Evolutionary conservation across 495 filamentous ascomycete genomes (phyloP).

Genomic region (Podospora australis): DNA sequence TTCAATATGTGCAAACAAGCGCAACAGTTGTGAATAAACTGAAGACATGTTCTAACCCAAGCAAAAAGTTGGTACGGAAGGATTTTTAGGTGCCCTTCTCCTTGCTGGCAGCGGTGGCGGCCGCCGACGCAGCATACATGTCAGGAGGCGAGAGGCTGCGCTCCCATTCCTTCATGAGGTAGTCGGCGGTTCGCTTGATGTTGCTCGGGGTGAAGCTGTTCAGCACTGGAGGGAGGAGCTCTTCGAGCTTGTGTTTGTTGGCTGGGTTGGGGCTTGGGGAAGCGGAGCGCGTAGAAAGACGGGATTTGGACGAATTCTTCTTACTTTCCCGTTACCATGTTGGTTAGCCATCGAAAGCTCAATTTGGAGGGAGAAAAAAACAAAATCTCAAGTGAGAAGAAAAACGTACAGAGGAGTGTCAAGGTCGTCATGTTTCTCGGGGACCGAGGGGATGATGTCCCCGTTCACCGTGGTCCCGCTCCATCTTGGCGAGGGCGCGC

Average conservation of each 20-base stretch:
- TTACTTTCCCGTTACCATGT: constrained; percentile 8
- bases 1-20: no score
- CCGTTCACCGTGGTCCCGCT: constrained; percentile 44
- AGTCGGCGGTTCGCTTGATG: constrained; percentile 61
- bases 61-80: no score
- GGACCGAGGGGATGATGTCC: constrained; percentile 34
- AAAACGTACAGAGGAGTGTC: constrained; percentile 34
- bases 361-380: background rate
- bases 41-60: no score
- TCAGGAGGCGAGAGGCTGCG: constrained; percentile 31
- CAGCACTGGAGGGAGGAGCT: constrained; percentile 57
- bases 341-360: background rate
- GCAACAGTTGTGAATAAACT: no score
- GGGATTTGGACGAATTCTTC: constrained; percentile 19
- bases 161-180: constrained; percentile 78
- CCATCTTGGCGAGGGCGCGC: constrained; percentile 37
- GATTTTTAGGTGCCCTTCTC: constrained; percentile 8
- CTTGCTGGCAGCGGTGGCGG: background rate
- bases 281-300: background rate
- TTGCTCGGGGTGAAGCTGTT: constrained; percentile 60
- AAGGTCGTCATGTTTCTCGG: constrained; percentile 31
- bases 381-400: background rate
- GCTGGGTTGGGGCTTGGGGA: background rate
- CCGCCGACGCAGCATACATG: background rate
- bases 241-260: constrained; percentile 40